Base-by-base conservation (phyloP, 257 asterid species). In the Voacanga thouarsii region DNA sequence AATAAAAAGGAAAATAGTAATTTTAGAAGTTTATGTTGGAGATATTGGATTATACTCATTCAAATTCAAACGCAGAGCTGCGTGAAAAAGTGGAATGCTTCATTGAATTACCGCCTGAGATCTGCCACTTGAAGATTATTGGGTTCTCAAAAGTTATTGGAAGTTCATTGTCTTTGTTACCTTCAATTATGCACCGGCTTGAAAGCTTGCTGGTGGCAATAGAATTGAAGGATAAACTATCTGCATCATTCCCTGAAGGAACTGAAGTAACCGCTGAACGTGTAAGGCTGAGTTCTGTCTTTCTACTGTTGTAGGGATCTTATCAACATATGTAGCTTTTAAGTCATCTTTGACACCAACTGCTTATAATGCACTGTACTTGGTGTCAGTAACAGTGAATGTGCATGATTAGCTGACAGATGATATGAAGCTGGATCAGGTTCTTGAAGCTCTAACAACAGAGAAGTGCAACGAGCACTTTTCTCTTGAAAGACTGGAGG, bases 381-480 rank as follows among this genome's bases (percentile, higher is more conserved):
- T 51, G 14, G 74, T 50, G 15, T 5, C 12, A 72, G 19, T 72
- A 41, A 43, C 7, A 14, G 51, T 65, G 76, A 49, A 70, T 75
- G 75, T 33, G 59, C 72, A 72, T 66, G 79, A 72, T 33, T 33
- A 33, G 37, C 37, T 86, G 69, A 74, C 66, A 53, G 50, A 68
- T 75, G 72, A 73, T 77, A 74, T 87, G 65, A 77, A 82, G 74
- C 75, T 81, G 80, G 77, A 63, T 76, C 92, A 96, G 99, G 88
- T 96, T 89, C 99, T 96, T 85, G 97, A 96, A 90, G 99, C 99
- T 78, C 91, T 96, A 78, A 96, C 98, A 60, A 96, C 99, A 39
- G 99, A 92, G 88, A 92, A 86, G 84, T 92, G 98, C 84, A 43
- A 78, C 71, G 99, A 96, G 79, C 83, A 83, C 80, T 92, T 93